Conservation (phyloP, 345 rosid genomes). For the Litchi chinensis region DNA sequence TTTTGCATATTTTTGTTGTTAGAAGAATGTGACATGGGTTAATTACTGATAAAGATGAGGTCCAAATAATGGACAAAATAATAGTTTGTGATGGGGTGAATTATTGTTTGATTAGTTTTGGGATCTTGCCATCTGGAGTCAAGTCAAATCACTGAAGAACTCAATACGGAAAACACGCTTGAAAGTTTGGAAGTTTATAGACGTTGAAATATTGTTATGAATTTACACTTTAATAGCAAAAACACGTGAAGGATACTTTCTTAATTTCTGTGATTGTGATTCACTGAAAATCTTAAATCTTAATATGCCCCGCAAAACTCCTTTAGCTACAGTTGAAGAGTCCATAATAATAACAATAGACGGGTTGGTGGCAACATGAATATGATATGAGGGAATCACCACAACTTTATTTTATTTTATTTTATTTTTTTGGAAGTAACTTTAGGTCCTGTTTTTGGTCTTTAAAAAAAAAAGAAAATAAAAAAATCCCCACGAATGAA, state of each 20-base stretch:
- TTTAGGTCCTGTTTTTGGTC: background rate
- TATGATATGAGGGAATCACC: background rate
- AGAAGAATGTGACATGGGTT: background rate
- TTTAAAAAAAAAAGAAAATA: too few relatives aligned
- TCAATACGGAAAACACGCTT: background rate
- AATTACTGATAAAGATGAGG: background rate
- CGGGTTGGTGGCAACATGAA: constrained; percentile 8
- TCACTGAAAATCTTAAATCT: background rate
- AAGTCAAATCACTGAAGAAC: background rate
- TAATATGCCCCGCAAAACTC: too few relatives aligned
- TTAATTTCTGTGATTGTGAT: background rate
- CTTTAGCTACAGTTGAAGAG: background rate
- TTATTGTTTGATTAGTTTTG: too few relatives aligned
- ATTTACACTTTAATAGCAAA: background rate
- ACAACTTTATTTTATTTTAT: too few relatives aligned
- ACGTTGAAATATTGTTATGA: background rate
- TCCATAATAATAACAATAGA: background rate
- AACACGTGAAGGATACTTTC: background rate
- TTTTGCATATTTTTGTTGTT: too few relatives aligned
- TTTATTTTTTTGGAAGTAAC: too few relatives aligned
- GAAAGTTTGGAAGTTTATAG: background rate
- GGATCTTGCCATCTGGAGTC: background rate
- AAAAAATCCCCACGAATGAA: background rate
- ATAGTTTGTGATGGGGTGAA: too few relatives aligned
- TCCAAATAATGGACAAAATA: background rate